Percentiles rank a stretch among this genome's conserved stretches.
Conservation (phyloP, 148 eudicot genomes). For the Gaultheria prostrata region DNA sequence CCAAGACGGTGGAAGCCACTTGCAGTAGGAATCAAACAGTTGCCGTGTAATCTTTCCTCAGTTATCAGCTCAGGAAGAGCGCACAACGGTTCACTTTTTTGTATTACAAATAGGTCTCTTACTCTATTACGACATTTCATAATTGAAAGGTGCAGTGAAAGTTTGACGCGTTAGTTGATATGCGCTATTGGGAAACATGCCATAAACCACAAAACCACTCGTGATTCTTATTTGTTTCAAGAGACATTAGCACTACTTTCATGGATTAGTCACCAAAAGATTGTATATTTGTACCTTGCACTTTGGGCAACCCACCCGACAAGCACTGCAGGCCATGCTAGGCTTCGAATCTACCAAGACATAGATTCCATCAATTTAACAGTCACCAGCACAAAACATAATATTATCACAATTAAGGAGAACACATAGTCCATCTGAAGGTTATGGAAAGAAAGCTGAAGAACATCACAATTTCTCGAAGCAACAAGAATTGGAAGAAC, state of each 20-base stretch:
- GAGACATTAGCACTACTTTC: not conserved
- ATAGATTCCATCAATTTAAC: conserved; percentile 11
- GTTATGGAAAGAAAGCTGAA: not conserved
- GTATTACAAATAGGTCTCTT: not conserved
- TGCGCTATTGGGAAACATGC: not conserved
- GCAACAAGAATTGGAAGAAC: not conserved
- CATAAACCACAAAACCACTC: not conserved
- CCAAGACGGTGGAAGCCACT: too few species aligned
- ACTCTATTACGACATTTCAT: not conserved
- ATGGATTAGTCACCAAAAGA: not conserved
- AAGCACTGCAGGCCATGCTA: conserved; percentile 98
- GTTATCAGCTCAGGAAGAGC: too few species aligned
- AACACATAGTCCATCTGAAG: conserved; percentile 7
- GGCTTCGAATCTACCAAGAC: conserved; percentile 72
- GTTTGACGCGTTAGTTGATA: not conserved
- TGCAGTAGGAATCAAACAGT: too few species aligned
- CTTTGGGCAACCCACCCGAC: conserved; percentile 99
- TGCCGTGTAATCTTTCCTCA: too few species aligned
- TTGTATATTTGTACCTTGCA: conserved; percentile 61
- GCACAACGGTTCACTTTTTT: not conserved
- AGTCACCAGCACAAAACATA: not conserved
- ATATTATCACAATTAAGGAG: not conserved
- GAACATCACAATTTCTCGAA: not conserved
- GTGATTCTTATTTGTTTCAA: not conserved
- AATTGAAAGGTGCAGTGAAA: not conserved